phyloP scores from a whole-genome alignment of 148 eudicot species.

The Nepenthes gracilis region DNA sequence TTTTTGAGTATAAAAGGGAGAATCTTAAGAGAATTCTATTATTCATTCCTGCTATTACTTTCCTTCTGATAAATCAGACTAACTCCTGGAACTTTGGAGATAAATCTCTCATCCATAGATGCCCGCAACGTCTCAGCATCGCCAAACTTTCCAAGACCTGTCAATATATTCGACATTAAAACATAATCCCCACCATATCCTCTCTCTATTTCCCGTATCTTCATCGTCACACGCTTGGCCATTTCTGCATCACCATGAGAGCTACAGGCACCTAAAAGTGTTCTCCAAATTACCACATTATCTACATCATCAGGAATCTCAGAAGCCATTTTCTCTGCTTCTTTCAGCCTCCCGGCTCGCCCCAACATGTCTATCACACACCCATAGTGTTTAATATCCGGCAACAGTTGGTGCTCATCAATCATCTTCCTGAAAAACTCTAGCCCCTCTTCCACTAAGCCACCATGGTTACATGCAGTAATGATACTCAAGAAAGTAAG shows the following conservation, averaged over 20 bases:
- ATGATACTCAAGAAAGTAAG: conserved; percentile 52
- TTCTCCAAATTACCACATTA: conserved; percentile 58
- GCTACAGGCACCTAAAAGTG: conserved; percentile 63
- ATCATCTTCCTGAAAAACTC: conserved; percentile 39
- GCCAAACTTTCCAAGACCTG: conserved; percentile 31
- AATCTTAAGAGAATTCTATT: too few relatives aligned
- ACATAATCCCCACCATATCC: conserved; percentile 65
- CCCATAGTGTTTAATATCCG: conserved; percentile 50
- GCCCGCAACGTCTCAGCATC: conserved; percentile 42
- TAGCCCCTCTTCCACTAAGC: conserved; percentile 55
- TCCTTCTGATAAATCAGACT: conserved; percentile 5
- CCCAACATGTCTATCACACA: conserved; percentile 58
- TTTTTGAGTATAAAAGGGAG: too few relatives aligned
- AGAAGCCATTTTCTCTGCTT: conserved; percentile 45
- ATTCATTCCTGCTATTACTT: too few relatives aligned
- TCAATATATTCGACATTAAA: conserved; percentile 51
- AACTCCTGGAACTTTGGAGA: conserved; percentile 30
- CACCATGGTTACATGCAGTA: conserved; percentile 54
- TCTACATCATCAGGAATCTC: conserved; percentile 22
- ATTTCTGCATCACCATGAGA: conserved; percentile 37
- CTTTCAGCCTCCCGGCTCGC: conserved; percentile 48
- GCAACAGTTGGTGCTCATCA: conserved; percentile 15
- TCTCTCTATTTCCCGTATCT: conserved; percentile 41
- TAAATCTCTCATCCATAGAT: conserved; percentile 27
- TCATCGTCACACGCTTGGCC: conserved; percentile 34